Conservation (phyloP, 2,329 filamentous ascomycete species). For the Aspergillus fischeri region DNA sequence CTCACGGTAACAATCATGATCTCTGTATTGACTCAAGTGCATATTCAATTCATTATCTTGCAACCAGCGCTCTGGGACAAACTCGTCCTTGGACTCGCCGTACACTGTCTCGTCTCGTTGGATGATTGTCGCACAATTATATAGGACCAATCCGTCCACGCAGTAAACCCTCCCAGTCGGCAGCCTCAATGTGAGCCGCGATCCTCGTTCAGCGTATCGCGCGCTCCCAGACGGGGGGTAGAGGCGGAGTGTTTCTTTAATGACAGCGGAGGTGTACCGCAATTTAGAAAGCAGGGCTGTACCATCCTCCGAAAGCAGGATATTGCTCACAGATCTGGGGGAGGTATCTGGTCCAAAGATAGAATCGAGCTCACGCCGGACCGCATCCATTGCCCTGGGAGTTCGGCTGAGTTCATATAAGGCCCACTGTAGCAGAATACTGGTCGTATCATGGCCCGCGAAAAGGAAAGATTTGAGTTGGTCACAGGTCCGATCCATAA, state of each 20-base stretch:
- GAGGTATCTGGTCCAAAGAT: too few species aligned
- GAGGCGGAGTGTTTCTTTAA: too few species aligned
- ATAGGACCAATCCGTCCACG: conserved; percentile 23
- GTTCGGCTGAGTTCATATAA: conserved; percentile 20
- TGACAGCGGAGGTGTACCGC: too few species aligned
- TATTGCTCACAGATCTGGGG: too few species aligned
- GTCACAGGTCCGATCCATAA: conserved; percentile 16
- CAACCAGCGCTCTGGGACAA: conserved; percentile 30
- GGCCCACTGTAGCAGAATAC: conserved; percentile 15
- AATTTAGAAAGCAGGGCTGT: too few species aligned
- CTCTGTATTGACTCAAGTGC: too few species aligned
- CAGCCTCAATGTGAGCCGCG: too few species aligned
- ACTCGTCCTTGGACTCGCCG: conserved; percentile 17
- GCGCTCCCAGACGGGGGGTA: too few species aligned
- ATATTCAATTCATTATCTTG: background rate
- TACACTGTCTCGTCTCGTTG: conserved; percentile 17
- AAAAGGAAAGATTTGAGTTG: conserved; percentile 22
- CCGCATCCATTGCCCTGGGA: conserved; percentile 25
- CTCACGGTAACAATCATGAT: too few species aligned
- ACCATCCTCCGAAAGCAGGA: too few species aligned
- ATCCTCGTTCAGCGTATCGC: too few species aligned
- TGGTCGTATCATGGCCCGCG: conserved; percentile 22
- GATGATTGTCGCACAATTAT: conserved; percentile 11
- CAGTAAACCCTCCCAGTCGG: conserved; percentile 22
- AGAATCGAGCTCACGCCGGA: conserved; percentile 42